Conservation (phyloP, 1,284 basidiomycete genomes). For the Sporisorium sorghi region DNA sequence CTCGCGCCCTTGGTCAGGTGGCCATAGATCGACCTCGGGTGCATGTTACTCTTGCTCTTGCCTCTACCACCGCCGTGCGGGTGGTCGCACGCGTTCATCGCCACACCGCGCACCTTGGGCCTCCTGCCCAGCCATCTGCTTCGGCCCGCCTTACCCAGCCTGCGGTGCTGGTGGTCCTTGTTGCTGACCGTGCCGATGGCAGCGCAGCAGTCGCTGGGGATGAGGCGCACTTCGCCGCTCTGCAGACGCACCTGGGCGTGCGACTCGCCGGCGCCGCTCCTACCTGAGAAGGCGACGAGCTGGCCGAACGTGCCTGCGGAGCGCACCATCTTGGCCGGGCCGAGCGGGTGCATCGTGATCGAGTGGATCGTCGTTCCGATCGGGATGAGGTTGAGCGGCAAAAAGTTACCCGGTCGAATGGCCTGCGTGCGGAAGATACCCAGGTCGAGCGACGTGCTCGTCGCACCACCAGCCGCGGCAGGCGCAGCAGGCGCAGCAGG, state of each 20-base stretch:
- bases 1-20: slow-evolving; percentile 91
- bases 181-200: slow-evolving; percentile 94
- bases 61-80: slow-evolving; percentile 98
- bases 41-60: slow-evolving; percentile 89
- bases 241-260: slow-evolving; percentile 88
- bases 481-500: no score
- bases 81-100: slow-evolving; percentile 97
- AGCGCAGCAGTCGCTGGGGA: slow-evolving; percentile 85
- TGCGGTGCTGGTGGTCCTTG: slow-evolving; percentile 84
- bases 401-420: slow-evolving; percentile 90
- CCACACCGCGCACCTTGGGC: slow-evolving; percentile 93
- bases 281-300: slow-evolving; percentile 71
- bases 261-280: slow-evolving; percentile 69
- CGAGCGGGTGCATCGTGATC: slow-evolving; percentile 80
- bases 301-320: slow-evolving; percentile 89
- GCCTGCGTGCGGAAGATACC: slow-evolving; percentile 87
- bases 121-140: slow-evolving; percentile 86
- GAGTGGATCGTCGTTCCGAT: slow-evolving; percentile 91
- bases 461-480: slow-evolving; percentile 71
- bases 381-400: slow-evolving; percentile 90
- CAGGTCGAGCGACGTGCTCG: slow-evolving; percentile 76
- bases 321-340: slow-evolving; percentile 85
- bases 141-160: slow-evolving; percentile 91
- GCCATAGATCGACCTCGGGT: slow-evolving; percentile 78
- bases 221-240: slow-evolving; percentile 90